Percentiles rank a stretch among this genome's conserved stretches.
Conservation (phyloP, 805 yeast species). For the Blastobotrys mokoenaii region DNA sequence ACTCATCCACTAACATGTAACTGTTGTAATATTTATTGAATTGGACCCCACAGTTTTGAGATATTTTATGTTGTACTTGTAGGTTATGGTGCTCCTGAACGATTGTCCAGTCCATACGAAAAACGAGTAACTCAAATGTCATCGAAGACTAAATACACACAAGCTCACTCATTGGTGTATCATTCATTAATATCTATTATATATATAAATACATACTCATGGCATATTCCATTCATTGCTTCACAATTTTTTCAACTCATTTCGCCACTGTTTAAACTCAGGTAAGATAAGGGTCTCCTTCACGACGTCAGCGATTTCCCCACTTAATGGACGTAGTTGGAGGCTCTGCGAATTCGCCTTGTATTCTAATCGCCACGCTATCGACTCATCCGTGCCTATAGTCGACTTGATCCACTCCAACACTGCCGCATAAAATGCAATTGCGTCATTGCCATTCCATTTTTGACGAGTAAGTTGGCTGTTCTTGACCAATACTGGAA, state of each 20-base stretch:
- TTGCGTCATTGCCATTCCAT: conserved; percentile 67
- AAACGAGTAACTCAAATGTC: too few species aligned
- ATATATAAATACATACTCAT: too few species aligned
- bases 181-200: neutral
- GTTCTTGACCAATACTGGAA: conserved; percentile 41
- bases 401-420: conserved; percentile 64
- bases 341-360: conserved; percentile 48
- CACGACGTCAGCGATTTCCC: conserved; percentile 31
- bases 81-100: too few species aligned
- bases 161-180: too few species aligned
- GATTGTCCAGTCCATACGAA: too few species aligned
- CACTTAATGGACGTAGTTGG: conserved; percentile 40
- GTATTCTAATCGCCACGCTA: conserved; percentile 47
- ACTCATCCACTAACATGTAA: too few species aligned
- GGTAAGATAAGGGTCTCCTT: conserved; percentile 39
- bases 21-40: too few species aligned
- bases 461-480: conserved; percentile 12
- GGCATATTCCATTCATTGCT: neutral
- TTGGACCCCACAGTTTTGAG: too few species aligned
- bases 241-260: neutral
- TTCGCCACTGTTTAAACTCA: conserved; percentile 49
- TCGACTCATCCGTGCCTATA: conserved; percentile 46
- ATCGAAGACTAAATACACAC: too few species aligned
- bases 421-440: conserved; percentile 81
- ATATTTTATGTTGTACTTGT: too few species aligned